These are phyloP conservation scores for Ceratobasidium sp. DNA, from an alignment of 1,284 basidiomycete species.

Conservation along the genomic window DNA sequence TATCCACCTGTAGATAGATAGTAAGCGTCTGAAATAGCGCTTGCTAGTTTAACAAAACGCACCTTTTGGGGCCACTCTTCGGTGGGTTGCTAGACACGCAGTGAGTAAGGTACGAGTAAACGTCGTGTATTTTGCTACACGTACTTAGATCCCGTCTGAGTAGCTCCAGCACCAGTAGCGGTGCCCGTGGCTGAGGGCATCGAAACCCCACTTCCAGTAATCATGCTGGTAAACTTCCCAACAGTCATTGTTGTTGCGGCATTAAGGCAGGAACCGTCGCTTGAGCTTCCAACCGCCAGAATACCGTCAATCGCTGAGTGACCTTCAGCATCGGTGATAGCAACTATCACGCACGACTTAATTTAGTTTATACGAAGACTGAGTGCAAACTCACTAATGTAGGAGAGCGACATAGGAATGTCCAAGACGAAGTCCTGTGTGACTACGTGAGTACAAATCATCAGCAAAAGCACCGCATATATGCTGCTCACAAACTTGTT, in stretches of 20 bases:
- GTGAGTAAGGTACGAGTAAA: too few relatives aligned
- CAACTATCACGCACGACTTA: not conserved
- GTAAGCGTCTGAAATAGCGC: too few relatives aligned
- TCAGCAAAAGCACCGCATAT: not conserved
- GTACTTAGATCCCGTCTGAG: too few relatives aligned
- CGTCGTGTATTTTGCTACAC: not conserved
- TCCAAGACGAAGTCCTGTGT: not conserved
- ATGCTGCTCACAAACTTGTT: not conserved
- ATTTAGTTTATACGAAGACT: not conserved
- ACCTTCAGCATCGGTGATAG: not conserved
- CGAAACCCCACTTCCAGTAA: not conserved
- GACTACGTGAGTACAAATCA: not conserved
- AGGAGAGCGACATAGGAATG: not conserved
- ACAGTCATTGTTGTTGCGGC: not conserved
- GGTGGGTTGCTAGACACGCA: too few relatives aligned
- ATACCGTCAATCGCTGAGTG: not conserved
- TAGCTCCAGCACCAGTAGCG: too few relatives aligned
- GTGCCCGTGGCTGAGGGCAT: not conserved
- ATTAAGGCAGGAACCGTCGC: not conserved
- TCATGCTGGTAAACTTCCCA: not conserved
- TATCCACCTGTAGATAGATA: too few relatives aligned
- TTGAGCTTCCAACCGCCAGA: not conserved
- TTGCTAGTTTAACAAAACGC: too few relatives aligned
- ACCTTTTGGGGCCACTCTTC: too few relatives aligned
- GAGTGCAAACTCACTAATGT: constrained; percentile 7